Base-by-base conservation (phyloP, 176 grass and related monocot genomes). In the Carex littledalei region DNA sequence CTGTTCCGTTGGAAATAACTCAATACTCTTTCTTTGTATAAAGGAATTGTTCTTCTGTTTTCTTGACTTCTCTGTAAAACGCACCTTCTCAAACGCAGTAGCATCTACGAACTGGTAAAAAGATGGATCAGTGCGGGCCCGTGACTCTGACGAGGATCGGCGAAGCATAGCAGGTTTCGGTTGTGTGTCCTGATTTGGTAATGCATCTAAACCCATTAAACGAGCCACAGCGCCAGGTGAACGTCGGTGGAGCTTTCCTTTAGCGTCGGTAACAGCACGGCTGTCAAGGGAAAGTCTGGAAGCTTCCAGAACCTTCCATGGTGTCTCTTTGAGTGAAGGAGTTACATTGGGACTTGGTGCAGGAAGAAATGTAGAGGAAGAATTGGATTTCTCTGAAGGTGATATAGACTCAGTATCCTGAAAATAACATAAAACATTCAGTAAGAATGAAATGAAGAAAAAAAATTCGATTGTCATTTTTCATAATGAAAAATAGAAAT, bases 141-240 rank as follows among this genome's bases (percentile, higher is more conserved):
- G 59, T 0, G 85, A 90, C 29, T 90, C 89, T 1, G 89, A 90
- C 18, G 73, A 62, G 3, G 85, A 90, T 52, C 89, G 72, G 9
- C 85, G 81, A 26, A 90, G 89, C 56, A 64, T 62, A 37, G 63
- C n/a, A 0, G 35, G 63, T 61, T 79, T 88, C 21, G 50, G 8
- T 16, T 68, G 61, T 12, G 15, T 26, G 20, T 57, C 49, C 15
- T 64, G 24, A 31, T 60, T 62, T 29, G 89, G 89, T 6, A 90
- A 86, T 50, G 65, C 72, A 18, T 90, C 89, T 21, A 90, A 54
- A 67, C 88, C 88, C 88, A 90, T 90, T 65, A 90, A 61, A 6
- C 85, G 81, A 47, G 85, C 88, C 1, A 90, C 88, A 1, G 86
- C 88, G 14, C 88, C 86, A 1, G 88, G 88, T 2, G 88, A 90